Percentiles rank a stretch among this genome's conserved stretches.
phyloP scores from a whole-genome alignment of 1,284 basidiomycete genomes.

The Hemileia vastatrix region DNA sequence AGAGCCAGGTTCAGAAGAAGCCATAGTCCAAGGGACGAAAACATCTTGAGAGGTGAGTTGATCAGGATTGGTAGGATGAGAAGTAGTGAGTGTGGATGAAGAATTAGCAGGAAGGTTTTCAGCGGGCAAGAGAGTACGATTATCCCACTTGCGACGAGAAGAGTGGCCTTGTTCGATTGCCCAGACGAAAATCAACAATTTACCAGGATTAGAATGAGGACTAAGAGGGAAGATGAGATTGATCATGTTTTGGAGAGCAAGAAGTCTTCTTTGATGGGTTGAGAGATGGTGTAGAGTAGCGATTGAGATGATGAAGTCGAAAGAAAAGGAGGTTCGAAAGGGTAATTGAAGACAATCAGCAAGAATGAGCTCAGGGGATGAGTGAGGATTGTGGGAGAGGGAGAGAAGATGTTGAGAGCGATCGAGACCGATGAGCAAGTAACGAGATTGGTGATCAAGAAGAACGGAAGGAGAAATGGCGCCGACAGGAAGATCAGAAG shows the following conservation, averaged over 20 bases:
- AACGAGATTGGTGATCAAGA: slow-evolving; percentile 4
- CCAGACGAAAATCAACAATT: slow-evolving; percentile 90
- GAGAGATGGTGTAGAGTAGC: slow-evolving; percentile 90
- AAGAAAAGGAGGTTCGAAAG: slow-evolving; percentile 1
- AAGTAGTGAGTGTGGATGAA: neutral
- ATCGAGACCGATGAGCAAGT: slow-evolving; percentile 16
- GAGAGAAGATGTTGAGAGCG: slow-evolving; percentile 11
- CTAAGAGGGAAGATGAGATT: slow-evolving; percentile 16
- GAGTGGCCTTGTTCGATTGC: slow-evolving; percentile 74
- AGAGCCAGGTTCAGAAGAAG: neutral
- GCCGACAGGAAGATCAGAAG: neutral
- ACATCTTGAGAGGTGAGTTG: slow-evolving; percentile 51
- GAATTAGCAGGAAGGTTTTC: slow-evolving; percentile 24
- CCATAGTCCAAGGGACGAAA: slow-evolving; percentile 57
- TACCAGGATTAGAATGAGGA: slow-evolving; percentile 3
- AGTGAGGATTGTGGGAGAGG: slow-evolving; percentile 6
- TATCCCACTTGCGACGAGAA: slow-evolving; percentile 10
- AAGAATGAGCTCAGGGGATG: slow-evolving; percentile 12
- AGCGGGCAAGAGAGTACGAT: slow-evolving; percentile 15
- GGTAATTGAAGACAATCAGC: slow-evolving; percentile 16
- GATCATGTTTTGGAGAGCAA: slow-evolving; percentile 54
- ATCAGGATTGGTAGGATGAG: neutral
- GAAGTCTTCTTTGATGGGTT: slow-evolving; percentile 59
- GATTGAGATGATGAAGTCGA: slow-evolving; percentile 82
- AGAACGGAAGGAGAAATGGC: neutral